Base-by-base conservation (phyloP, 768 basidiomycete species). In the Serendipita sp. region DNA sequence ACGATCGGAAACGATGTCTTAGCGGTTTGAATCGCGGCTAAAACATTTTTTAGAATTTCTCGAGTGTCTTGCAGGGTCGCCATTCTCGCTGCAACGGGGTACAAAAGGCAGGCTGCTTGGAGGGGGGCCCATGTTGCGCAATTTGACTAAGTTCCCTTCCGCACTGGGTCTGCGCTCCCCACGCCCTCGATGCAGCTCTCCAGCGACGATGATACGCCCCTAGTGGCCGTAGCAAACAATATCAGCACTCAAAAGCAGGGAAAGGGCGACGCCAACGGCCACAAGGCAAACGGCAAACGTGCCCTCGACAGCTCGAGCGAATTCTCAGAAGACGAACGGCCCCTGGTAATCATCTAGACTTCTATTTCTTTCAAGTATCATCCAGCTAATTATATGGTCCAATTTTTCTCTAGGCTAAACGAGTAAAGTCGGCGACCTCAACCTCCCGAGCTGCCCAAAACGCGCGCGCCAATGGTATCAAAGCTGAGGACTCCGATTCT, bases 231-330 rank as follows among this genome's bases (percentile, higher is more conserved):
- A 24, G 17, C 62, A 41, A 51, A 28, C 28, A 34, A 34, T 24
- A 34, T 50, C 3, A 58, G 42, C 53, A 30, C 51, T 60, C 62
- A 43, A 17, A 41, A 38, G 13, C 34, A 56, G 34, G 9, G 11
- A 58, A 58, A 58, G 9, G 53, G 53, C 11, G 17, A 28, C 24
- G 34, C 33, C 22, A 58, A 34, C 30, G 24, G 38, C 22, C 51
- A 53, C 50, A 63, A 58, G 50, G 33, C 42, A 33, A 63, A 63
- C 24, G 62, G 62, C 17, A 63, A 63, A 43, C 28, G 62, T 3
- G 31, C 50, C 16, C 56, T 63, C 28, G 53, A 42, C 41, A 42
- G 26, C 56, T 17, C 22, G 9, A 63, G 62, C 53, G 50, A 56
- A 11, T 38, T 58, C 34, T 38, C 62, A 3, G 62, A 63, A 11